Conservation (phyloP, 345 rosid species). For the Salix caprea region DNA sequence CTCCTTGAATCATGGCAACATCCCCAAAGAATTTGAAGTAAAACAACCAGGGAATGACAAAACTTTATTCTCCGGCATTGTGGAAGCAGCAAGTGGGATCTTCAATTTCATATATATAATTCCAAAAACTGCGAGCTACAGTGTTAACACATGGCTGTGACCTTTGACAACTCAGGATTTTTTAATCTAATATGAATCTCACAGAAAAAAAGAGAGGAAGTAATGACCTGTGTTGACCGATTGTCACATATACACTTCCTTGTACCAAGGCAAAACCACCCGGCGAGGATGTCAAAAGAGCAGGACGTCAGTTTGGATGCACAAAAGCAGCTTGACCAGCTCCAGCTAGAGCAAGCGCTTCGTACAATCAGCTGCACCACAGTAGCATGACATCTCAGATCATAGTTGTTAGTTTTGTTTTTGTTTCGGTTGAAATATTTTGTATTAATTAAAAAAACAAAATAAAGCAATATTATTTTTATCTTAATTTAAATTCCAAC, state of each 20-base stretch:
- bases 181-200: neutral
- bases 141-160: neutral
- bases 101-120: neutral
- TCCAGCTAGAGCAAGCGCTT: slow-evolving; percentile 3
- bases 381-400: slow-evolving; percentile 50
- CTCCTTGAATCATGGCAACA: neutral
- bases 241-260: neutral
- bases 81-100: neutral
- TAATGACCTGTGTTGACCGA: neutral
- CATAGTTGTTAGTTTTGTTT: accelerated
- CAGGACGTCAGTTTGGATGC: neutral
- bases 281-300: neutral
- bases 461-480: too few relatives aligned
- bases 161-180: neutral
- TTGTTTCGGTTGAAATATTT: too few relatives aligned
- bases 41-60: neutral
- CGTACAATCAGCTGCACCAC: slow-evolving; percentile 69
- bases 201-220: neutral
- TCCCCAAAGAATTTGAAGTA: neutral
- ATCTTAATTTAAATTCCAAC: too few relatives aligned
- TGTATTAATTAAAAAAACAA: too few relatives aligned
- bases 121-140: neutral
- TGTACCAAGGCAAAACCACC: neutral
- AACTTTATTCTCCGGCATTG: neutral
- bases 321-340: too few relatives aligned